These are phyloP conservation scores for Leccinum huronense DNA, from an alignment of 1,284 basidiomycete genomes.

Conservation along the genomic window DNA sequence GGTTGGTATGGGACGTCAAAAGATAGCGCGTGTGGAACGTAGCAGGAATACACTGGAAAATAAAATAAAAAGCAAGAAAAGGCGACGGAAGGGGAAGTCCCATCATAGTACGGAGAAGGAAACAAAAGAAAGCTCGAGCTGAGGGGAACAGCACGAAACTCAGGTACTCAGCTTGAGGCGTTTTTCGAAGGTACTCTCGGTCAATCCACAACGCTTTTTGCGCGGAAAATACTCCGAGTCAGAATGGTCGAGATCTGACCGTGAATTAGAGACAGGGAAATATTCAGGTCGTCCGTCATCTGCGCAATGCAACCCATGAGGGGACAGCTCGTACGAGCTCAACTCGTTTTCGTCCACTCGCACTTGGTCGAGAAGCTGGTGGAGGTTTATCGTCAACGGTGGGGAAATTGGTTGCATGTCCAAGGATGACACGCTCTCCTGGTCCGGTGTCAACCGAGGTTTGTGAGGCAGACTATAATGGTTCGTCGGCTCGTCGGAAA, in stretches of 20 bases:
- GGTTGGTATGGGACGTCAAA: constrained; percentile 22
- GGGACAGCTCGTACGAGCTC: constrained; percentile 30
- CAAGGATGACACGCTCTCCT: constrained; percentile 37
- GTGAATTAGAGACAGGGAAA: constrained; percentile 44
- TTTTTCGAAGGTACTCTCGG: constrained; percentile 30
- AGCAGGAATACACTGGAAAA: constrained; percentile 6
- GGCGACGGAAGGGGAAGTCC: neutral
- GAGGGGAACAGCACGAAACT: constrained; percentile 13
- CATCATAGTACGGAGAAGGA: neutral
- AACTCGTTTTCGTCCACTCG: constrained; percentile 26
- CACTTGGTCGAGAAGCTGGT: constrained; percentile 32
- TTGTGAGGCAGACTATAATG: constrained; percentile 26
- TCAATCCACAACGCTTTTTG: constrained; percentile 28
- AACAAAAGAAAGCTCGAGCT: constrained; percentile 4
- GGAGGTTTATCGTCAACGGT: constrained; percentile 31
- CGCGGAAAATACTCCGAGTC: constrained; percentile 27
- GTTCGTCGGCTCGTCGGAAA: constrained; percentile 25
- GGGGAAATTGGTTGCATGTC: constrained; percentile 38
- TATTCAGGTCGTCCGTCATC: constrained; percentile 37
- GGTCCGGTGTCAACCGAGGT: constrained; percentile 35
- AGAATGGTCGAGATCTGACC: constrained; percentile 37
- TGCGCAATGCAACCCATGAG: constrained; percentile 21
- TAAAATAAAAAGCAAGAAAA: neutral
- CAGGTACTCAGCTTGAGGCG: constrained; percentile 30
- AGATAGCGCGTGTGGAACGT: constrained; percentile 18